A percentile compares a stretch with the other conserved stretches of the same genome.
phyloP scores from a whole-genome alignment of 371 early-diverging fungal genomes.

The Nematocida major region DNA sequence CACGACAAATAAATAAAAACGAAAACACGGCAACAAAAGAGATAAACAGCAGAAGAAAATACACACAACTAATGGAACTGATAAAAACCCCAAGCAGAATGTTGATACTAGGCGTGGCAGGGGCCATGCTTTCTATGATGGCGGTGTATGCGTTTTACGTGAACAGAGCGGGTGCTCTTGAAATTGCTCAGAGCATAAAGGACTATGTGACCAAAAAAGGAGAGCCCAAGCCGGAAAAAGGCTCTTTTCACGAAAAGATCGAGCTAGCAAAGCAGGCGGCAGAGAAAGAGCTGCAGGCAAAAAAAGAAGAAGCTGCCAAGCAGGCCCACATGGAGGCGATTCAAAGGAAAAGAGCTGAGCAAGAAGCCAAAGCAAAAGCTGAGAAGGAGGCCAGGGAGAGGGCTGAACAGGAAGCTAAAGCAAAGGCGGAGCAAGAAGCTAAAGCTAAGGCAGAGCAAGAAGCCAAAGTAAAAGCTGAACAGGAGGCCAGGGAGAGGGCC shows the following conservation, averaged over 20 bases:
- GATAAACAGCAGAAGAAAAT: neutral
- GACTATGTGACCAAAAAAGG: too few species aligned
- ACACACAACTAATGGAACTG: neutral
- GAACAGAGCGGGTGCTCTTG: too few species aligned
- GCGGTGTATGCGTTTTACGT: neutral
- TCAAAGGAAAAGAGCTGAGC: too few species aligned
- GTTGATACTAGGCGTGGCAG: neutral
- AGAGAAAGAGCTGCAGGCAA: neutral
- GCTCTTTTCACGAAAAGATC: too few species aligned
- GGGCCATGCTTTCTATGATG: neutral
- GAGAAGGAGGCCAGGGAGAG: constrained; percentile 12
- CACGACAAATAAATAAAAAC: neutral
- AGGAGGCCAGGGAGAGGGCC: neutral
- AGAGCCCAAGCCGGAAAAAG: too few species aligned
- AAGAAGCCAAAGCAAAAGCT: constrained; percentile 2
- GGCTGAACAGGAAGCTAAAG: constrained; percentile 7
- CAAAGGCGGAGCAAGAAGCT: neutral
- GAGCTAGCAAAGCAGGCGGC: too few species aligned
- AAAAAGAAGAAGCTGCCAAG: neutral
- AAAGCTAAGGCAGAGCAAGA: neutral
- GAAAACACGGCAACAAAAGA: neutral
- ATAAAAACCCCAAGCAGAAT: neutral
- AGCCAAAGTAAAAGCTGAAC: neutral
- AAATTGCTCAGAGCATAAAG: too few species aligned
- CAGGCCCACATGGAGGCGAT: too few species aligned